Evolutionary conservation across 139 green algal species (phyloP), one percentile per base, ranked within the genome.

Genomic region (Chlorella sp.): DNA sequence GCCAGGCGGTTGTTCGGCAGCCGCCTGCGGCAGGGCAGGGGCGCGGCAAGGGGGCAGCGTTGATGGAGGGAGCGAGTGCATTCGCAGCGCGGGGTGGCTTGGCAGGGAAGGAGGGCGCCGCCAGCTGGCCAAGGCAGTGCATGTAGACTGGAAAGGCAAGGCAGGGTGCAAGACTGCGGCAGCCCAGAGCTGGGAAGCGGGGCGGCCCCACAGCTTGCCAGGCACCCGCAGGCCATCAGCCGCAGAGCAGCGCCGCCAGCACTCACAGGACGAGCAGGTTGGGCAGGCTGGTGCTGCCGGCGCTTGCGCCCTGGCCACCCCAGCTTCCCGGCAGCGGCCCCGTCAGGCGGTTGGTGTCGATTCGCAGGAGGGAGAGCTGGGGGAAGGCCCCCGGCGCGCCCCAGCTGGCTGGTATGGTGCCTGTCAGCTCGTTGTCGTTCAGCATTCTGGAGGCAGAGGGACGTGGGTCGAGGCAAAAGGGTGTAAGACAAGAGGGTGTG

Each of bases 391-490:
- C 84, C 0, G 73, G 60, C 0, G 21, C 28, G 75, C 86, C 61
- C 75, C 86, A 85, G 26, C 24, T 48, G 57, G 11, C 64, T 3
- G 87, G 87, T 32, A 90, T 30, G n/a, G 11, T 75, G 64, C 87
- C 87, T 3, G 22, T 87, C 34, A 90, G n/a, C 18, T 73, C 9
- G 87, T 90, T 90, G 21, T 90, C 48, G 32, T 86, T 90, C 22
- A 90, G 79, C 39, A 82, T 87, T 16, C 86, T 90, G 86, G 34
- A 3, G 9, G 32, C 2, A 37, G 42, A 24, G 68, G 28, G 40
- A 26, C 22, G 39, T 77, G 69, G 14, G 69, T 19, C 64, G 22
- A 16, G 64, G n/a, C n/a, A n/a, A n/a, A 26, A 3, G 64, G 64
- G 48, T 57, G 48, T 57, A 5, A 57, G 48, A 9, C 7, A 57